Base-by-base conservation (phyloP, 2,329 filamentous ascomycete genomes). In the Ceratocystis huliohia region DNA sequence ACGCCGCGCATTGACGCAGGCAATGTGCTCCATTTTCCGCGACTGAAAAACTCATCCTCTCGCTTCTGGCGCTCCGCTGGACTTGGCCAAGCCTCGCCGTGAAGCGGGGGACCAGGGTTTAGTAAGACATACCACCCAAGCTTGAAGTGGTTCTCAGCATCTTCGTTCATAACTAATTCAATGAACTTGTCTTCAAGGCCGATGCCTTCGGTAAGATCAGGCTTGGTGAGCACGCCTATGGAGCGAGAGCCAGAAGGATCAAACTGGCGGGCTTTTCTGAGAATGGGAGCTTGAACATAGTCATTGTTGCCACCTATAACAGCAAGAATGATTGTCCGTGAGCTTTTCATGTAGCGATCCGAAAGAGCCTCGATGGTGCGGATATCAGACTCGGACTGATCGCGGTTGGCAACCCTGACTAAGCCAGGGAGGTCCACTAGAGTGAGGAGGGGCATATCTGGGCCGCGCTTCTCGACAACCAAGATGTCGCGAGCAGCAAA, bases 401-500 rank as follows among this genome's bases (percentile, higher is more conserved):
- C 77, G 37, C 78, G 76, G 68, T 80, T 83, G 69, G 78, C 78
- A 7, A 82, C 80, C 41, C 78, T 76, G 33, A 85, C 80, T 1
- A 86, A 74, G 1, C 84, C 83, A 0, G 84, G 84, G 44, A 87
- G 75, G 72, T 87, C 84, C 6, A 86, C 82, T 0, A 86, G 76
- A 0, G 82, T 86, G 56, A 87, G 73, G 17, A 86, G 77, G 1
- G 82, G 82, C 75, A 82, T 80, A 10, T 83, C 79, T 0, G 83
- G 83, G 0, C 84, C 83, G 10, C 77, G 78, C 71, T 85, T 80
- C 70, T 86, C 83, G 0, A 86, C 78, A 0, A 83, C 79, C 5
- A 86, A 77, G 25, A 84, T 79, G 67, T 83, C 80, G 37, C 76
- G 74, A 22, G 80, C 79, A 0, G 80, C 80, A 65, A 82, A 82